phyloP scores from a whole-genome alignment of 2,329 filamentous ascomycete genomes.

The Helotiales sp. region DNA sequence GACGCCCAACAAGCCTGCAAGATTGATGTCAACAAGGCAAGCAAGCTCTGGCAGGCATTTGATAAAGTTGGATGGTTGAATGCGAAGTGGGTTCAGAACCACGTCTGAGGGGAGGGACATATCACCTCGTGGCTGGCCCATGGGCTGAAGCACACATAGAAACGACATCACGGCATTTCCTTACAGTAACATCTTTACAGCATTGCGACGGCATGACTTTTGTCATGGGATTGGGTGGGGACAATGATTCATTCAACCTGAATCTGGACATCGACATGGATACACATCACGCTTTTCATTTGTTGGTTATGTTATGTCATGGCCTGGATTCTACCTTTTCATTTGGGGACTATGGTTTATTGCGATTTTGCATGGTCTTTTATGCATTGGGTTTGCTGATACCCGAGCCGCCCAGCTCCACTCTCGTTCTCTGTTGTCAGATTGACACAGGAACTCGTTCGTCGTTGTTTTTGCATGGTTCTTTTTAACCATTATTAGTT shows the following conservation, averaged over 20 bases:
- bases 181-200: not conserved
- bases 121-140: conserved; percentile 12
- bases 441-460: not conserved
- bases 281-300: conserved; percentile 23
- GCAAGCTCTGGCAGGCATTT: conserved; percentile 87
- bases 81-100: conserved; percentile 26
- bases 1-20: conserved; percentile 96
- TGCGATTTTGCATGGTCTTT: conserved; percentile 20
- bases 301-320: conserved; percentile 11
- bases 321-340: conserved; percentile 20
- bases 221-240: conserved; percentile 3
- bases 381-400: conserved; percentile 34
- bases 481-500: not conserved
- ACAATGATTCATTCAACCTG: conserved; percentile 22
- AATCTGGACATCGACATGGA: conserved; percentile 17
- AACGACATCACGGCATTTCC: conserved; percentile 17
- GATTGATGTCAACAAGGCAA: conserved; percentile 97
- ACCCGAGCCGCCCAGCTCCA: conserved; percentile 37
- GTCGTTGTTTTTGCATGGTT: too few relatives aligned
- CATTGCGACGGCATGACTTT: conserved; percentile 28
- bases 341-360: conserved; percentile 14
- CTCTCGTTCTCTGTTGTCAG: conserved; percentile 18
- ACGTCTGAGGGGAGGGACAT: conserved; percentile 15
- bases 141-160: conserved; percentile 9
- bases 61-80: conserved; percentile 81